Evolutionary conservation across 805 yeast genomes (phyloP).

Genomic region (Schwanniomyces sp.): DNA sequence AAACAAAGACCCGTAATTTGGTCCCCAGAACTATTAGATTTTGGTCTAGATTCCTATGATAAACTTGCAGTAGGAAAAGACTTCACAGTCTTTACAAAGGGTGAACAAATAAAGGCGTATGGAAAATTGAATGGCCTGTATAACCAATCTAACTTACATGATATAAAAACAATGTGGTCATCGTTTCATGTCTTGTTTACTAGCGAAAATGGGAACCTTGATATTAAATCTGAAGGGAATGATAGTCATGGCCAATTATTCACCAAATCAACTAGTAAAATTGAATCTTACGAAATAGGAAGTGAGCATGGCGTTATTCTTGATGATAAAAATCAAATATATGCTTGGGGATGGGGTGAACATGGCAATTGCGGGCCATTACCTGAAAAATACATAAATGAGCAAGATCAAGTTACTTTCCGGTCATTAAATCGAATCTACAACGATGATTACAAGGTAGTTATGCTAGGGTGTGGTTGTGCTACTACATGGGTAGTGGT

Average conservation of each 20-base stretch:
- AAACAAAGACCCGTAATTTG: slow-evolving; percentile 18
- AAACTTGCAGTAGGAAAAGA: slow-evolving; percentile 55
- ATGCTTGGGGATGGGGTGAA: slow-evolving; percentile 98
- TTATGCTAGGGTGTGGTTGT: slow-evolving; percentile 56
- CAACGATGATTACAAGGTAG: slow-evolving; percentile 18
- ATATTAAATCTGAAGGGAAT: slow-evolving; percentile 62
- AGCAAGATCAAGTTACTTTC: slow-evolving; percentile 31
- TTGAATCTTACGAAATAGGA: slow-evolving; percentile 51
- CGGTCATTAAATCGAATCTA: slow-evolving; percentile 36
- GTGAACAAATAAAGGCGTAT: slow-evolving; percentile 9
- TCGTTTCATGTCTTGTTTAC: slow-evolving; percentile 55
- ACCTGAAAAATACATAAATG: neutral
- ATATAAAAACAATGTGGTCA: slow-evolving; percentile 67
- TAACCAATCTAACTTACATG: neutral
- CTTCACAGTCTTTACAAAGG: slow-evolving; percentile 42
- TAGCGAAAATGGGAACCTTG: neutral
- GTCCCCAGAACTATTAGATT: slow-evolving; percentile 20
- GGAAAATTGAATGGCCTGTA: slow-evolving; percentile 15
- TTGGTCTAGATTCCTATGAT: slow-evolving; percentile 6
- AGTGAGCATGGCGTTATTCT: slow-evolving; percentile 81
- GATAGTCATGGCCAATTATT: slow-evolving; percentile 70
- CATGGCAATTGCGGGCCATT: slow-evolving; percentile 88
- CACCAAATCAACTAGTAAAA: slow-evolving; percentile 12
- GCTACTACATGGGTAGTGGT: slow-evolving; percentile 65
- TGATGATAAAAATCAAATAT: slow-evolving; percentile 34